Evolutionary conservation across 768 basidiomycete species (phyloP).

Genomic region (Lactarius akahatsu): DNA sequence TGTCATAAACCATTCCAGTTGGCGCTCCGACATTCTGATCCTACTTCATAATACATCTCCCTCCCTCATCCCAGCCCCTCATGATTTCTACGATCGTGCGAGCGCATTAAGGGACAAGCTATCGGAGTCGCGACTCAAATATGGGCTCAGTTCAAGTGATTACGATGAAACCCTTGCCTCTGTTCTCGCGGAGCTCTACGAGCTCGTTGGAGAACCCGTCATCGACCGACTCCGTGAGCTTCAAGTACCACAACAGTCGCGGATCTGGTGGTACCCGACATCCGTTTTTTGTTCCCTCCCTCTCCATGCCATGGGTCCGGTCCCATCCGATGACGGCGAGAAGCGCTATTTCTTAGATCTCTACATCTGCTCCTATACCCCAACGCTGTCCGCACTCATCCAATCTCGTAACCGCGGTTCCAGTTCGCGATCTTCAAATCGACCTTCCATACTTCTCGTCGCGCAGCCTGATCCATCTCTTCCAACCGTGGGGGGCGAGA

Average conservation of each 20-base stretch:
- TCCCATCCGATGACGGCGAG: not conserved
- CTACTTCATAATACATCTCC: not conserved
- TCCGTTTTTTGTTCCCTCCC: conserved; percentile 15
- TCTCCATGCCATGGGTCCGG: conserved; percentile 22
- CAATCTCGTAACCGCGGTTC: no score
- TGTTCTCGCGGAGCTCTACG: not conserved
- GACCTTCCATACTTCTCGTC: no score
- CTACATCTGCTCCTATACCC: conserved; percentile 7
- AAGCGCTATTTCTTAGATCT: conserved; percentile 8
- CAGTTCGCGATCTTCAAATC: no score
- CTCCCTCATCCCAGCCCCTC: not conserved
- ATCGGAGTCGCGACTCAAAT: not conserved
- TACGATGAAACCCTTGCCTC: not conserved
- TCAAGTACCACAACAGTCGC: no score
- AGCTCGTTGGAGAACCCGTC: no score
- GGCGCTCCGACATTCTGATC: not conserved
- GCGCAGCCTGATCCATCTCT: no score
- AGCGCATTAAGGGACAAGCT: not conserved
- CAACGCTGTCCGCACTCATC: no score
- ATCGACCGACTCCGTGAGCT: no score
- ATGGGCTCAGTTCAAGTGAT: not conserved
- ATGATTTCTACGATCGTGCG: not conserved
- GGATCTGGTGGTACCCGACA: no score
- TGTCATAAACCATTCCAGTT: not conserved
- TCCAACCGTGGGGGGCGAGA: not conserved